A percentile compares a stretch with the other conserved stretches of the same genome.
Evolutionary conservation across 768 basidiomycete species (phyloP).

Genomic region (Amanita rubescens): DNA sequence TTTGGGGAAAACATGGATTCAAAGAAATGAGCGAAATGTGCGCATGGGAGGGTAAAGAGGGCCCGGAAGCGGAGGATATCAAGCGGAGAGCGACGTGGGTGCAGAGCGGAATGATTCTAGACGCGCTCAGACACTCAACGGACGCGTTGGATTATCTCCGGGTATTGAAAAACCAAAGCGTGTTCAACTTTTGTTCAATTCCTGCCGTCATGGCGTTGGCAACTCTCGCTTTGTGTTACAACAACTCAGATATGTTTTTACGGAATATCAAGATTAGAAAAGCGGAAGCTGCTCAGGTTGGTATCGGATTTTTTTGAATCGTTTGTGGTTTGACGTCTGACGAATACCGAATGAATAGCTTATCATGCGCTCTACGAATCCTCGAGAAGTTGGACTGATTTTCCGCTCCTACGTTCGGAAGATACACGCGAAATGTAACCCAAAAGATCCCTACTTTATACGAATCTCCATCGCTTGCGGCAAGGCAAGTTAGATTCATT

Average conservation of each 20-base stretch:
- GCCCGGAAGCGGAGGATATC: conserved; percentile 26
- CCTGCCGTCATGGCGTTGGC: conserved; percentile 95
- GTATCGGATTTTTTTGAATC: no score
- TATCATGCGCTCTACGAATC: conserved; percentile 89
- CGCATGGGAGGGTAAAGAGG: conserved; percentile 30
- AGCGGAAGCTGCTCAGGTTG: conserved; percentile 76
- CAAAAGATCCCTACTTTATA: conserved; percentile 84
- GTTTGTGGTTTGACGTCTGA: no score
- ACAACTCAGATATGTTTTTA: conserved; percentile 83
- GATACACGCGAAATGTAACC: conserved; percentile 75
- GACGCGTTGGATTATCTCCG: conserved; percentile 88
- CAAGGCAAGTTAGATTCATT: conserved; percentile 42
- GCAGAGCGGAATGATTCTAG: conserved; percentile 83
- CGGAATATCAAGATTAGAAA: conserved; percentile 93
- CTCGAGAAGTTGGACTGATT: conserved; percentile 81
- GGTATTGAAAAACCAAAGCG: conserved; percentile 80
- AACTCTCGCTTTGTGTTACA: conserved; percentile 86
- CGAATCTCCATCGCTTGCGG: conserved; percentile 77
- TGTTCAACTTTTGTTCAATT: conserved; percentile 95
- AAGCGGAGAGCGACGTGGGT: conserved; percentile 64
- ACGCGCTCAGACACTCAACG: conserved; percentile 76
- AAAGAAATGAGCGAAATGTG: conserved; percentile 59
- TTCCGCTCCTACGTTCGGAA: conserved; percentile 77
- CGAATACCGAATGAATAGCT: conserved; percentile 41
- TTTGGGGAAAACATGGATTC: conserved; percentile 81